phyloP scores from a whole-genome alignment of 805 yeast species.

The Pichia paraexigua region DNA sequence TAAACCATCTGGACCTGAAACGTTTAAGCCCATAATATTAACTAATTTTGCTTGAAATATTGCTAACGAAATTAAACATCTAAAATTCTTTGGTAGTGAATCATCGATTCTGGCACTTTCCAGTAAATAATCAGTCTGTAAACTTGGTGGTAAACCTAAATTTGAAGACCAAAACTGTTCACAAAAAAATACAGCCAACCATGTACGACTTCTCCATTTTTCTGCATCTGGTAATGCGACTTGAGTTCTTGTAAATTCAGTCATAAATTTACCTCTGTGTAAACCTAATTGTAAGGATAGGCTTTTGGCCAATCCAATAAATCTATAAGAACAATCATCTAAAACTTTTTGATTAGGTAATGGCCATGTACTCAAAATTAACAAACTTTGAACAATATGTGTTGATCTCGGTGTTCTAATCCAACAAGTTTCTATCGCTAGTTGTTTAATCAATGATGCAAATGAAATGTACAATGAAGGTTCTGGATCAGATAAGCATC shows the following conservation, averaged over 20 bases:
- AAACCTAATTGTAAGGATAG: conserved; percentile 80
- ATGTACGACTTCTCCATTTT: conserved; percentile 87
- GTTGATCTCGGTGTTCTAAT: conserved; percentile 88
- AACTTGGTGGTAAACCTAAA: conserved; percentile 80
- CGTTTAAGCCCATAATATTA: conserved; percentile 80
- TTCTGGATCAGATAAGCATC: conserved; percentile 79
- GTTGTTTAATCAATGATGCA: conserved; percentile 70
- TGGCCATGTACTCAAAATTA: conserved; percentile 87
- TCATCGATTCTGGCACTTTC: conserved; percentile 70
- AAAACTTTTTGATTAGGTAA: conserved; percentile 85
- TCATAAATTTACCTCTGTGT: conserved; percentile 85
- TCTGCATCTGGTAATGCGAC: conserved; percentile 85
- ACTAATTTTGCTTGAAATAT: conserved; percentile 80
- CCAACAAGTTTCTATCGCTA: conserved; percentile 92
- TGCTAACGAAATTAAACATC: conserved; percentile 64
- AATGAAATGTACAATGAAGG: conserved; percentile 72
- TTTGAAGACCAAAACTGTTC: conserved; percentile 90
- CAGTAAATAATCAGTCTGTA: conserved; percentile 73
- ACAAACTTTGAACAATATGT: conserved; percentile 82
- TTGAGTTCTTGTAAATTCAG: conserved; percentile 85
- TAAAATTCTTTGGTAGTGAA: conserved; percentile 57
- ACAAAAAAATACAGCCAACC: conserved; percentile 81
- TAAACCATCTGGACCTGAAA: conserved; percentile 80
- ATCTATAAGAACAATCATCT: conserved; percentile 87
- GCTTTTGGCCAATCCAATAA: conserved; percentile 78